phyloP scores from a whole-genome alignment of 1,139 yeast genomes.

The Magnusiomyces sp. region DNA sequence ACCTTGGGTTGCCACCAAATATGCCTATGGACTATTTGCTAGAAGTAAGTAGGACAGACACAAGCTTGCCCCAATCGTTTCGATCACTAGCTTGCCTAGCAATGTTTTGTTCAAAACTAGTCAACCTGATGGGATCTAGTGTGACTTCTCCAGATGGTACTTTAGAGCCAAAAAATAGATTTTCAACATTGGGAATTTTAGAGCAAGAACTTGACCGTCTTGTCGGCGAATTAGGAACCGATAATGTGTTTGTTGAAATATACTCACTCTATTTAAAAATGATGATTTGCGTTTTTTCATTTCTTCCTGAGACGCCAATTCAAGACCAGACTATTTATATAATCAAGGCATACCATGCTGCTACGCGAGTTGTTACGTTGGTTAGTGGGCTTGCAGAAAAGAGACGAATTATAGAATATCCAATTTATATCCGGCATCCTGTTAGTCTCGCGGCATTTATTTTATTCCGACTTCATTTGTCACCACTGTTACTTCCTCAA shows the following conservation, averaged over 20 bases:
- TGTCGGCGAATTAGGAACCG: conserved; percentile 52
- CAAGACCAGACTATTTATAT: conserved; percentile 84
- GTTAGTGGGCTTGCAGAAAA: conserved; percentile 62
- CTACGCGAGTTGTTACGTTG: conserved; percentile 74
- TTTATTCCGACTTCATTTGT: conserved; percentile 71
- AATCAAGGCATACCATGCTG: conserved; percentile 69
- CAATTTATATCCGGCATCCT: conserved; percentile 79
- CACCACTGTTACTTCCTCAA: conserved; percentile 66
- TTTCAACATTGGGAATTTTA: conserved; percentile 65
- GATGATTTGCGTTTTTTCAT: conserved; percentile 83
- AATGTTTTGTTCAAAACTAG: conserved; percentile 76
- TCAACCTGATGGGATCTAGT: conserved; percentile 80
- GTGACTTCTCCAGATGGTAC: conserved; percentile 88
- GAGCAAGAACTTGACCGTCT: conserved; percentile 72
- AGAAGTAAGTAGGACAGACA: conserved; percentile 69
- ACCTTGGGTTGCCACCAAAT: conserved; percentile 80
- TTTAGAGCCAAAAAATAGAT: conserved; percentile 74
- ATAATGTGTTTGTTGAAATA: conserved; percentile 55
- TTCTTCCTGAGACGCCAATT: conserved; percentile 82
- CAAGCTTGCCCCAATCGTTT: conserved; percentile 57
- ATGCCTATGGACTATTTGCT: conserved; percentile 75
- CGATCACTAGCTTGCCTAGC: conserved; percentile 66
- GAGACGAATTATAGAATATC: conserved; percentile 69
- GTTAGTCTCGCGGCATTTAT: conserved; percentile 74
- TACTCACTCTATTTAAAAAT: conserved; percentile 70